Evolutionary conservation across 2,329 filamentous ascomycete species (phyloP).

Genomic region (Byssothecium circinans): DNA sequence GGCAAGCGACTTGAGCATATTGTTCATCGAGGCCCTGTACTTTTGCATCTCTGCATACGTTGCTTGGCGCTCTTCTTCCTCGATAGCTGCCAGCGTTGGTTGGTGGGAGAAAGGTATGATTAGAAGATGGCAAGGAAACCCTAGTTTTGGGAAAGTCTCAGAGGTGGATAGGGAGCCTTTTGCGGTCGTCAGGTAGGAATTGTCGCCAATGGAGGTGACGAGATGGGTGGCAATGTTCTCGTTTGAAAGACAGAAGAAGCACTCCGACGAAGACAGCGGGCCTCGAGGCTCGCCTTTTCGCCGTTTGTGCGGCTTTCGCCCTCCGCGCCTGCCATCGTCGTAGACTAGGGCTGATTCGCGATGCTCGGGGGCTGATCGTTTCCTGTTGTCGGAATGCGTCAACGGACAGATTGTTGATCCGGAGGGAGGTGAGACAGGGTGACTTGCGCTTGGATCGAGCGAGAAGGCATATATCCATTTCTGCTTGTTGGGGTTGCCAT

Average conservation of each 20-base stretch:
- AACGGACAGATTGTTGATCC: slow-evolving; percentile 80
- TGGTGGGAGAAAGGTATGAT: slow-evolving; percentile 87
- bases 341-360: slow-evolving; percentile 42
- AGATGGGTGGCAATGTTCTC: slow-evolving; percentile 82
- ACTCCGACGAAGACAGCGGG: slow-evolving; percentile 65
- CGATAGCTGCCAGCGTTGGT: slow-evolving; percentile 71
- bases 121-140: slow-evolving; percentile 82
- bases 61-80: slow-evolving; percentile 57
- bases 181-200: slow-evolving; percentile 85
- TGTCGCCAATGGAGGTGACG: slow-evolving; percentile 83
- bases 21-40: slow-evolving; percentile 76
- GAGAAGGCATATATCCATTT: slow-evolving; percentile 74
- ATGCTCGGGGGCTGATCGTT: slow-evolving; percentile 54
- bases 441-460: slow-evolving; percentile 65
- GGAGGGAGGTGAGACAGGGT: slow-evolving; percentile 62
- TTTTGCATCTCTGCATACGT: slow-evolving; percentile 80
- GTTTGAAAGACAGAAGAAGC: slow-evolving; percentile 96
- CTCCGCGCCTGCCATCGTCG: slow-evolving; percentile 36
- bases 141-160: slow-evolving; percentile 70
- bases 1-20: slow-evolving; percentile 65
- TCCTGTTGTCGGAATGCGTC: slow-evolving; percentile 56
- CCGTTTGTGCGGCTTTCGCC: slow-evolving; percentile 46
- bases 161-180: slow-evolving; percentile 82
- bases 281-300: slow-evolving; percentile 36
- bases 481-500: slow-evolving; percentile 73